Evolutionary conservation across 495 filamentous ascomycete species (phyloP).

Genomic region (Aspergillus wentii): DNA sequence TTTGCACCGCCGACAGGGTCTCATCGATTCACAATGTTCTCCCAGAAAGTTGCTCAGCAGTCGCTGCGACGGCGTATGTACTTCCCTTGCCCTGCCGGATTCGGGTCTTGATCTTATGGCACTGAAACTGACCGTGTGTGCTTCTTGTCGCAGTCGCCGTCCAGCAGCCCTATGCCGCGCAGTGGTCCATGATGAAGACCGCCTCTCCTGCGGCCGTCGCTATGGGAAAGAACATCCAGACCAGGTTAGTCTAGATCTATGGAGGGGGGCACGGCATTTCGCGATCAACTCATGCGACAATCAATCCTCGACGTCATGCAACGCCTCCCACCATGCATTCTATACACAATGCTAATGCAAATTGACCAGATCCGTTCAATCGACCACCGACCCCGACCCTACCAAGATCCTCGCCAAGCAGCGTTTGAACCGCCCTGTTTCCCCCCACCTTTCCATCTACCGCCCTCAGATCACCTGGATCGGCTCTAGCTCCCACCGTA

Average conservation of each 20-base stretch:
- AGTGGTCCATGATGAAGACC: slow-evolving; percentile 45
- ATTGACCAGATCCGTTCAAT: slow-evolving; percentile 50
- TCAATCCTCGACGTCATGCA: slow-evolving; percentile 1
- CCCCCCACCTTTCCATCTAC: slow-evolving; percentile 90
- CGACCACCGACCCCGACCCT: slow-evolving; percentile 55
- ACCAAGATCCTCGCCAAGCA: slow-evolving; percentile 75
- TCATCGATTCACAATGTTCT: slow-evolving; percentile 51
- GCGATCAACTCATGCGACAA: neutral
- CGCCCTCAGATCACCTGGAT: slow-evolving; percentile 84
- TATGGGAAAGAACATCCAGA: slow-evolving; percentile 46
- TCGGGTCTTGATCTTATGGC: neutral
- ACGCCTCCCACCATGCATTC: neutral
- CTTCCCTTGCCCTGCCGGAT: neutral
- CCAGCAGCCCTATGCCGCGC: slow-evolving; percentile 45
- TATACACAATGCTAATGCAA: slow-evolving; percentile 11
- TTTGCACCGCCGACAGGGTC: slow-evolving; percentile 11
- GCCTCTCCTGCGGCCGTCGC: slow-evolving; percentile 45
- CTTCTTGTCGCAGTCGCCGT: slow-evolving; percentile 35
- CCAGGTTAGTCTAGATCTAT: slow-evolving; percentile 39
- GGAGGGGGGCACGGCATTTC: too few relatives aligned
- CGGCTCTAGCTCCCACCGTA: slow-evolving; percentile 65
- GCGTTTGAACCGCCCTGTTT: slow-evolving; percentile 76
- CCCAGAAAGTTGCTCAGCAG: slow-evolving; percentile 61
- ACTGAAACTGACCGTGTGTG: slow-evolving; percentile 13
- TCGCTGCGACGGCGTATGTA: slow-evolving; percentile 65